Conservation (phyloP, 179 eudicot species). For the Carnegiea gigantea region DNA sequence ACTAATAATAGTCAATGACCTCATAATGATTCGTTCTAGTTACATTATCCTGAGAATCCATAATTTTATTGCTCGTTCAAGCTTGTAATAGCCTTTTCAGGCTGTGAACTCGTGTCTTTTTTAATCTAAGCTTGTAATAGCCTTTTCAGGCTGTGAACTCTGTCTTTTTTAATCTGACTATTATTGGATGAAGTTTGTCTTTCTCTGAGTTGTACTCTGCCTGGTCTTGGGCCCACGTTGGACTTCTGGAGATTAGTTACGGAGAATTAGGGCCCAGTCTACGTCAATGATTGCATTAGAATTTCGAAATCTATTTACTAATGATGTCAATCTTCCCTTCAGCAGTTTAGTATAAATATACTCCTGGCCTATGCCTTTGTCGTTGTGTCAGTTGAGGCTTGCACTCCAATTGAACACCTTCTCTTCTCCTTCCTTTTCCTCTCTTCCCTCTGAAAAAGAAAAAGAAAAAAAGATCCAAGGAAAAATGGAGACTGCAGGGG, state of each 20-base stretch:
- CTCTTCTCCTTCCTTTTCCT: background rate
- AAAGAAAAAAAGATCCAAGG: background rate
- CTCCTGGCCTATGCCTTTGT: slow-evolving; percentile 14
- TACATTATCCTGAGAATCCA: background rate
- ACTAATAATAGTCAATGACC: slow-evolving; percentile 6
- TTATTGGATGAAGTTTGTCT: slow-evolving; percentile 6
- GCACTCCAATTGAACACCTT: slow-evolving; percentile 11
- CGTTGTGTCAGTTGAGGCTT: slow-evolving; percentile 5
- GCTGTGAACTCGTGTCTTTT: background rate
- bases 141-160: background rate
- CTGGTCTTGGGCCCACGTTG: slow-evolving; percentile 29
- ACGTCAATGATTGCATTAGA: slow-evolving; percentile 21
- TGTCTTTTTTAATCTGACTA: slow-evolving; percentile 8
- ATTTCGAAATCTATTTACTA: slow-evolving; percentile 11
- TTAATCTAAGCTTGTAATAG: background rate
- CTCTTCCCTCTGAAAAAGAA: background rate
- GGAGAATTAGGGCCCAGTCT: slow-evolving; percentile 15
- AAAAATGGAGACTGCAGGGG: slow-evolving; percentile 34
- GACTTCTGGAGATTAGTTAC: slow-evolving; percentile 19
- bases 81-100: background rate
- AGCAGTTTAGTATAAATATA: slow-evolving; percentile 20
- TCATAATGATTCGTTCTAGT: background rate
- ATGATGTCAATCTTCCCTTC: slow-evolving; percentile 23
- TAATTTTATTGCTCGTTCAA: background rate
- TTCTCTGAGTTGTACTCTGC: slow-evolving; percentile 28